phyloP scores from a whole-genome alignment of 345 rosid species.

The Salix caprea region DNA sequence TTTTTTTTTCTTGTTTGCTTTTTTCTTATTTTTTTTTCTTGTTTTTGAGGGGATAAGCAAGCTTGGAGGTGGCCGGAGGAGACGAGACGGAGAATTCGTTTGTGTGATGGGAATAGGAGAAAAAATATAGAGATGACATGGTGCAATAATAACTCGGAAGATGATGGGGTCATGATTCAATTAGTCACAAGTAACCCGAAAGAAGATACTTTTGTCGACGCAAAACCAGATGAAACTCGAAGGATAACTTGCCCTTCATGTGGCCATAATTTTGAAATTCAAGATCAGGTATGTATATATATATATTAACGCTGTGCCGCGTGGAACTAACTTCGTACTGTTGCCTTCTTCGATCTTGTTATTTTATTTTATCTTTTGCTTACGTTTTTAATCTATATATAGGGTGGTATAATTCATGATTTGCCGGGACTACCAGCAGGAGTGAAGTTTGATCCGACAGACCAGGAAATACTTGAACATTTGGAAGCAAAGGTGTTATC shows the following conservation, averaged over 20 bases:
- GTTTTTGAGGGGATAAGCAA: background rate
- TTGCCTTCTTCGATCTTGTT: background rate
- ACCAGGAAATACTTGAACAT: slow-evolving; percentile 84
- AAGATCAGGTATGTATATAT: slow-evolving; percentile 49
- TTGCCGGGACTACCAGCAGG: slow-evolving; percentile 91
- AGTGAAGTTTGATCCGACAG: slow-evolving; percentile 89
- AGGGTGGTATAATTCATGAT: slow-evolving; percentile 58
- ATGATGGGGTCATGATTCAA: slow-evolving; percentile 24
- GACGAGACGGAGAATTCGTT: background rate
- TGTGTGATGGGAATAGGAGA: slow-evolving; percentile 23
- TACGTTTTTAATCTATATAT: background rate
- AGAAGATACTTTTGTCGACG: slow-evolving; percentile 11
- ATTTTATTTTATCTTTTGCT: background rate
- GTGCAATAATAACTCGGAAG: slow-evolving; percentile 49
- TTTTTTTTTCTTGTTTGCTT: background rate
- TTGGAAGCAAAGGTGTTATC: slow-evolving; percentile 68
- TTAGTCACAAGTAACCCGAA: slow-evolving; percentile 14
- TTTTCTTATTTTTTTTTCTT: background rate
- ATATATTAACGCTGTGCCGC: background rate
- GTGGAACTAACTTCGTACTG: background rate
- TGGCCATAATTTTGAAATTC: slow-evolving; percentile 51
- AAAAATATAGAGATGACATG: slow-evolving; percentile 51
- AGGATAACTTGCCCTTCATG: slow-evolving; percentile 64
- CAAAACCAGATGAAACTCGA: background rate
- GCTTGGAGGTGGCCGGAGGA: slow-evolving; percentile 9